Evolutionary conservation across 768 basidiomycete genomes (phyloP).

Genomic region (Mycena capillaripes): DNA sequence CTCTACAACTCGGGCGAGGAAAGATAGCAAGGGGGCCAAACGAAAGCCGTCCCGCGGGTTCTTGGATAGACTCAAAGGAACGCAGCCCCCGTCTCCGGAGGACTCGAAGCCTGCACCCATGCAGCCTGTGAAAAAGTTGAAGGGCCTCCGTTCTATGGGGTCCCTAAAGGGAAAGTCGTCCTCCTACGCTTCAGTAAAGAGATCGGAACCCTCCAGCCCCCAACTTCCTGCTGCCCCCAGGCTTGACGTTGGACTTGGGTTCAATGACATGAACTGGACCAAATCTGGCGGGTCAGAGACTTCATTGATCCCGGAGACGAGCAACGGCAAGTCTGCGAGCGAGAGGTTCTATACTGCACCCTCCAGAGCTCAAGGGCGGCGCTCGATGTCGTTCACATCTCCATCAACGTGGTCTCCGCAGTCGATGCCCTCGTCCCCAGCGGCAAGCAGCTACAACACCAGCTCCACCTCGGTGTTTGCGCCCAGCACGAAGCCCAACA

Average conservation of each 20-base stretch:
- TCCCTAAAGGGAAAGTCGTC: conserved; percentile 75
- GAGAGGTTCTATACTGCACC: conserved; percentile 54
- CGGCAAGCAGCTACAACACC: conserved; percentile 56
- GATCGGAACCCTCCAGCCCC: conserved; percentile 61
- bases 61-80: conserved; percentile 71
- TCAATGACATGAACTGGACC: conserved; percentile 70
- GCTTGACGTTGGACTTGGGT: conserved; percentile 69
- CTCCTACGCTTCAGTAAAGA: conserved; percentile 45
- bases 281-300: conserved; percentile 44
- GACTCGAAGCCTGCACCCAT: conserved; percentile 48
- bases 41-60: conserved; percentile 79
- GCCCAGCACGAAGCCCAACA: conserved; percentile 48
- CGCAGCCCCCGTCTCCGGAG: conserved; percentile 61
- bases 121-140: conserved; percentile 67
- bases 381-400: conserved; percentile 81
- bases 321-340: conserved; percentile 42
- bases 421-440: conserved; percentile 66
- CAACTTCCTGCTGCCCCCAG: conserved; percentile 66
- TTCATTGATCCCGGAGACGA: conserved; percentile 41
- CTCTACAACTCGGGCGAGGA: conserved; percentile 44
- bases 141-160: conserved; percentile 85
- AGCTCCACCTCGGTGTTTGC: conserved; percentile 49
- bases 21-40: conserved; percentile 58
- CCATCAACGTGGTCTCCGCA: conserved; percentile 52
- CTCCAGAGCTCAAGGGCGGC: conserved; percentile 67